Evolutionary conservation across 2,329 filamentous ascomycete species (phyloP).

Genomic region (Thelonectria olida): DNA sequence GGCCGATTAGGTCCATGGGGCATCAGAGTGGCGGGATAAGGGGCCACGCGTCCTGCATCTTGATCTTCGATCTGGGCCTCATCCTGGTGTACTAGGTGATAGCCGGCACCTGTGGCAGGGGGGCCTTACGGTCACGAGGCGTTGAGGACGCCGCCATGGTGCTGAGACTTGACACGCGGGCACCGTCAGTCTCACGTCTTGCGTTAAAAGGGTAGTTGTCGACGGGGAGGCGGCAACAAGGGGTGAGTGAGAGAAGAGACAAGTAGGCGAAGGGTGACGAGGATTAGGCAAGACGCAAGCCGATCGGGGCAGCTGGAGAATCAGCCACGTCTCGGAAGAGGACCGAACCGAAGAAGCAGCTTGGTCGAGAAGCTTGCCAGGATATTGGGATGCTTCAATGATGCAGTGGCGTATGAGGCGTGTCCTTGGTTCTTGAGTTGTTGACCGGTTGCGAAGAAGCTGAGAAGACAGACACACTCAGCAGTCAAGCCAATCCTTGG

Average conservation of each 20-base stretch:
- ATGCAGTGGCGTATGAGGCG: not conserved
- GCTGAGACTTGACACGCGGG: conserved; percentile 1
- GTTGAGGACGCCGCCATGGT: conserved; percentile 31
- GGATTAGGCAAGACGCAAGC: not conserved
- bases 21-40: conserved; percentile 24
- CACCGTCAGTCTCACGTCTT: not conserved
- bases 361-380: not conserved
- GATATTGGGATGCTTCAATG: conserved; percentile 1
- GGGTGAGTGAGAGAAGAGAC: not conserved
- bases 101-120: conserved; percentile 34
- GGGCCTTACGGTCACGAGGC: conserved; percentile 20
- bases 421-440: not conserved
- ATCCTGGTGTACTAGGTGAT: conserved; percentile 47
- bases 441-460: too few species aligned
- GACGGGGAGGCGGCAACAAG: conserved; percentile 3
- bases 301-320: not conserved
- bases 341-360: not conserved
- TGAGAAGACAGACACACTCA: not conserved
- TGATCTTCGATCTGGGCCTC: conserved; percentile 35
- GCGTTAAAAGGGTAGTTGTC: not conserved
- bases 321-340: conserved; percentile 4
- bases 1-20: conserved; percentile 36
- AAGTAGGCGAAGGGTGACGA: not conserved
- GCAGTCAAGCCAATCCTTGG: not conserved
- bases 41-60: conserved; percentile 27